Evolutionary conservation across 257 asterid genomes (phyloP).

Genomic region (Lithospermum erythrorhizon): DNA sequence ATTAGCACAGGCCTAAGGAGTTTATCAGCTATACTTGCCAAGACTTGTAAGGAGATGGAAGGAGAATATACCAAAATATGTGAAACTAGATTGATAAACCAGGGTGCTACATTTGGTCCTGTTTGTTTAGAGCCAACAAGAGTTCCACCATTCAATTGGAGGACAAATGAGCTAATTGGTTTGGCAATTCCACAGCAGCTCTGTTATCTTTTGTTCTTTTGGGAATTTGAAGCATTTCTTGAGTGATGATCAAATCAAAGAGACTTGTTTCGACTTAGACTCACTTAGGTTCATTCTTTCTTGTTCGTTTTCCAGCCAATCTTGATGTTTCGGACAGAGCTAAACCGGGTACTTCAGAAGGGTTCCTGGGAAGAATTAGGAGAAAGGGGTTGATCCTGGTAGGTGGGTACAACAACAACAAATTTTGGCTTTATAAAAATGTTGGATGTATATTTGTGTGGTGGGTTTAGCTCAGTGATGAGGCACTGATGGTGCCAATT

Average conservation of each 20-base stretch:
- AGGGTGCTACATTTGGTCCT: conserved; percentile 33
- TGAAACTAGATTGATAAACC: conserved; percentile 35
- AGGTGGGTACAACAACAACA: conserved; percentile 63
- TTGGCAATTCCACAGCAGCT: conserved; percentile 16
- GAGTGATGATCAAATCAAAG: conserved; percentile 24
- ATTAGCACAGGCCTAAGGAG: conserved; percentile 26
- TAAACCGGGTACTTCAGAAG: conserved; percentile 28
- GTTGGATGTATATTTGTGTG: conserved; percentile 39
- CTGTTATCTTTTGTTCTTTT: conserved; percentile 39
- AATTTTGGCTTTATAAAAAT: conserved; percentile 29
- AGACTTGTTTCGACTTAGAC: conserved; percentile 36
- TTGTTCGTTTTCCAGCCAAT: conserved; percentile 28
- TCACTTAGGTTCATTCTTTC: conserved; percentile 33
- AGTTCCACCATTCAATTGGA: conserved; percentile 18
- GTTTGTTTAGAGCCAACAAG: conserved; percentile 27
- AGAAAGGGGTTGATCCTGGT: conserved; percentile 23
- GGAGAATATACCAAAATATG: conserved; percentile 29
- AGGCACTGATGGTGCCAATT: conserved; percentile 41
- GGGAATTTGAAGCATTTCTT: conserved; percentile 60
- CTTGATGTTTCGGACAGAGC: conserved; percentile 13
- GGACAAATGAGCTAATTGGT: conserved; percentile 27
- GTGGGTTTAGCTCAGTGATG: conserved; percentile 51
- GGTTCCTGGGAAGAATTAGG: conserved; percentile 28
- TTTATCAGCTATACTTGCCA: conserved; percentile 37
- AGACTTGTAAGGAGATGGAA: conserved; percentile 47